phyloP scores from a whole-genome alignment of 164 flowering plant species.

The Pachysandra terminalis region DNA sequence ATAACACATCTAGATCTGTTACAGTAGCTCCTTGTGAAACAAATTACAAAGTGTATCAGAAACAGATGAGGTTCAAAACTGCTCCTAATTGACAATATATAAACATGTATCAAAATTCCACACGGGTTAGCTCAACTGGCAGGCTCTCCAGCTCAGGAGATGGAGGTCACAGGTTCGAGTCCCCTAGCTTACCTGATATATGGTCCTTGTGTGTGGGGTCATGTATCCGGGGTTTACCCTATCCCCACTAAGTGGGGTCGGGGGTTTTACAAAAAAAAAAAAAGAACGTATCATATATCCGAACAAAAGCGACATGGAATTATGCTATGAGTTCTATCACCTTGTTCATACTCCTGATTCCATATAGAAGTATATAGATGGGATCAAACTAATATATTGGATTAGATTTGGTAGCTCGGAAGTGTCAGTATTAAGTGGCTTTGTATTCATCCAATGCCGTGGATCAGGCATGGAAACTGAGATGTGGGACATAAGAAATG shows the following conservation, averaged over 20 bases:
- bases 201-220: too few species aligned
- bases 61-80: neutral
- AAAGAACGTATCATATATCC: too few species aligned
- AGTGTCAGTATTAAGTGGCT: neutral
- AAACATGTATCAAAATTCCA: too few species aligned
- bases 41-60: neutral
- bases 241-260: too few species aligned
- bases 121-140: too few species aligned
- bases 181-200: too few species aligned
- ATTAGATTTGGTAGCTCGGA: neutral
- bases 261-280: too few species aligned
- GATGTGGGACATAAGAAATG: neutral
- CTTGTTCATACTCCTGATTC: neutral
- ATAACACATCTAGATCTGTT: neutral
- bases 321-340: too few species aligned
- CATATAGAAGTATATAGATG: neutral
- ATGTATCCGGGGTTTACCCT: too few species aligned
- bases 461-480: neutral
- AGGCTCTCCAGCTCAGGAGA: too few species aligned
- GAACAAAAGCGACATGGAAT: too few species aligned
- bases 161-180: too few species aligned
- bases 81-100: neutral
- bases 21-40: neutral
- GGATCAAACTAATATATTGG: neutral
- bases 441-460: neutral